Evolutionary conservation across 345 rosid species (phyloP), one percentile per base, ranked within the genome.

Genomic region (Populus nigra): DNA sequence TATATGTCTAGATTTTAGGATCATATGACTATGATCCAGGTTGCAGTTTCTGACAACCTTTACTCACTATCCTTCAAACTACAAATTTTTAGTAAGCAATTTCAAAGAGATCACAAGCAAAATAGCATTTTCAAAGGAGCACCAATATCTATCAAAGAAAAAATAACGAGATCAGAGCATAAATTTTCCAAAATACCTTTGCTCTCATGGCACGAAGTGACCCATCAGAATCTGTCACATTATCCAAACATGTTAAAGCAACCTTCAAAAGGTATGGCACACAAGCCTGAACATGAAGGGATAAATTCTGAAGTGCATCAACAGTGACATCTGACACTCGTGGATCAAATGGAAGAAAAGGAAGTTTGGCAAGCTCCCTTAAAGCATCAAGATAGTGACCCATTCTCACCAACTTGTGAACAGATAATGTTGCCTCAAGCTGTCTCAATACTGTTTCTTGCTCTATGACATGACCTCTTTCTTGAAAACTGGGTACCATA

Each of bases 381-480:
- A 96, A 83, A 68, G 96, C 93, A 87, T 94, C 99, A 65, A 90
- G 80, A 87, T 90, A 85, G 75, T 85, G 85, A 72, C 97, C 96
- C 57, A 73, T 79, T 79, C 88, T 94, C 16, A 82, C 91, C 86
- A 89, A 71, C 82, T 90, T 92, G 79, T 91, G 97, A 73, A 92
- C 81, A 35, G 95, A 88, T 79, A 96, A 86, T 82, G 92, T 83
- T 15, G 98, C 97, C 89, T 96, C 98, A 7, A 96, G 99, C 87
- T 96, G 97, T 85, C 99, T 91, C 82, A 96, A 81, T 45, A 94
- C 88, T 27, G 90, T 94, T 80, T 96, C 93, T 84, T 96, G 98
- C 87, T 91, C 97, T 85, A 89, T 73, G 77, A 91, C 94, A 59
- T 77, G 90, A 70, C 91, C 96, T 79, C 93, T 88, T 84, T 96